Conservation (phyloP, 768 basidiomycete genomes). For the Collybiopsis luxurians region DNA sequence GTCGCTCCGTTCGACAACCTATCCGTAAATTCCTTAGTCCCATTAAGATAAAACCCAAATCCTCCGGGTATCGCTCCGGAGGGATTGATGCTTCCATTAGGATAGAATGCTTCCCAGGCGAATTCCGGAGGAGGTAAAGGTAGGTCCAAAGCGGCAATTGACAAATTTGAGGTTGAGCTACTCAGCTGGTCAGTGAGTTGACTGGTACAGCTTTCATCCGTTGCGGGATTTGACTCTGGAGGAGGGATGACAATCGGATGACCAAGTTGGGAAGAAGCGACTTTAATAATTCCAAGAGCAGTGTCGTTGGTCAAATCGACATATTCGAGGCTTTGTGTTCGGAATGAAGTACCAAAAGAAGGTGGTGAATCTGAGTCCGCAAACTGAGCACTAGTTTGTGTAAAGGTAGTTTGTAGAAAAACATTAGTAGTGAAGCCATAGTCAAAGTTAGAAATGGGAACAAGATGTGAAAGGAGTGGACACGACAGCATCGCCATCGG, state of each 20-base stretch:
- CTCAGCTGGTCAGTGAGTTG: too few species aligned
- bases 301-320: constrained; percentile 37
- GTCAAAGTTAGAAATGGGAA: constrained; percentile 27
- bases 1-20: constrained; percentile 34
- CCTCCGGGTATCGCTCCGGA: constrained; percentile 51
- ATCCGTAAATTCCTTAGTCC: constrained; percentile 42
- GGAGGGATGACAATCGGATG: constrained; percentile 28
- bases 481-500: not conserved
- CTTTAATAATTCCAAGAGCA: constrained; percentile 47
- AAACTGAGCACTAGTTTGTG: not conserved
- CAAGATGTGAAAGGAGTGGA: not conserved
- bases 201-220: too few species aligned
- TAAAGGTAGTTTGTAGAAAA: constrained; percentile 11
- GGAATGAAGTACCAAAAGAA: not conserved
- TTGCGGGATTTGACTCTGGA: too few species aligned
- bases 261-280: constrained; percentile 30
- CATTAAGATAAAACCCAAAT: constrained; percentile 67
- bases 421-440: constrained; percentile 42
- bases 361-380: too few species aligned
- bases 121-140: constrained; percentile 18
- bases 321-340: constrained; percentile 15
- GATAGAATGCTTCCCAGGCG: constrained; percentile 66
- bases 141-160: constrained; percentile 14
- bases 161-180: too few species aligned
- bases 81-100: constrained; percentile 61